Conservation (phyloP, 176 grass and related monocot genomes). For the Carex myosuroides region DNA sequence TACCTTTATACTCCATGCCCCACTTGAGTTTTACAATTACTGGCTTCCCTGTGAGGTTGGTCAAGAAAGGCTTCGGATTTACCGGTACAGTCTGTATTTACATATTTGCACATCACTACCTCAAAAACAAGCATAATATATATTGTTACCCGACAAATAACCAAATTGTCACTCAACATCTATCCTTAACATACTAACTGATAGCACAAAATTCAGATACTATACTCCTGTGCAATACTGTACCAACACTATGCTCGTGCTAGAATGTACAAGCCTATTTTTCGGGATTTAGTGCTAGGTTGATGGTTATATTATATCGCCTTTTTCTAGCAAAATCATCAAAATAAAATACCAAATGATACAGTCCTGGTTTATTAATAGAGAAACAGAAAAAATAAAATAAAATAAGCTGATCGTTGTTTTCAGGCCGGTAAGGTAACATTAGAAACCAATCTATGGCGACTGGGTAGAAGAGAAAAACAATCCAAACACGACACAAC, state of each 20-base stretch:
- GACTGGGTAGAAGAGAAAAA: background rate
- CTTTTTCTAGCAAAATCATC: background rate
- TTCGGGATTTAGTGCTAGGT: background rate
- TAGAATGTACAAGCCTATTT: background rate
- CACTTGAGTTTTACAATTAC: slow-evolving; percentile 94
- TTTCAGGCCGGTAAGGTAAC: background rate
- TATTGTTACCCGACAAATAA: background rate
- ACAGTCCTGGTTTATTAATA: background rate
- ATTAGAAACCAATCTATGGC: background rate
- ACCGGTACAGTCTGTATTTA: slow-evolving; percentile 72
- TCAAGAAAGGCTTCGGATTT: slow-evolving; percentile 94
- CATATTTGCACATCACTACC: slow-evolving; percentile 15
- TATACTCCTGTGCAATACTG: background rate
- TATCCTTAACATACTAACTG: background rate
- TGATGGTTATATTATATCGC: background rate
- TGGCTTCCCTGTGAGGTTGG: slow-evolving; percentile 78
- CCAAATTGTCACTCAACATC: background rate
- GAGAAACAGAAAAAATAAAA: too few species aligned
- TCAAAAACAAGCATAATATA: background rate
- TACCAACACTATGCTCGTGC: background rate
- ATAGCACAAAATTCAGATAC: background rate
- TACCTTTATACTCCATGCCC: slow-evolving; percentile 99
- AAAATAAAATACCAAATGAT: background rate
- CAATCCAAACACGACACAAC: background rate
- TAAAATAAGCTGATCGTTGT: background rate